Evolutionary conservation across 345 rosid genomes (phyloP).

Genomic region (Balakata baccata): DNA sequence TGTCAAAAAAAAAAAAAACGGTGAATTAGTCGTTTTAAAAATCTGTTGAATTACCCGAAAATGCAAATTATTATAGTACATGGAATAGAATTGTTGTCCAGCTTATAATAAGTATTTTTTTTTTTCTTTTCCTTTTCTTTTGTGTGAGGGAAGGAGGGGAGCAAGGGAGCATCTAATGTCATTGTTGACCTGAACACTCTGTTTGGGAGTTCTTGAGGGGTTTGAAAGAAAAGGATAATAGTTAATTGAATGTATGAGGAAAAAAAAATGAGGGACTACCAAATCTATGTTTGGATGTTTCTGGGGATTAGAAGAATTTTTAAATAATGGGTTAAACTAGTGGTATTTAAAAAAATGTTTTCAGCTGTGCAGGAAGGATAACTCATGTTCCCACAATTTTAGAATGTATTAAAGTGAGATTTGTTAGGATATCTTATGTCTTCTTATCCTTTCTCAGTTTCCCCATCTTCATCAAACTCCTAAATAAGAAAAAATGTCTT

Average conservation of each 20-base stretch:
- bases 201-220: not conserved
- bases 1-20: not conserved
- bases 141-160: not conserved
- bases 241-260: not conserved
- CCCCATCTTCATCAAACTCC: too few species aligned
- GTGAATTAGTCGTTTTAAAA: not conserved
- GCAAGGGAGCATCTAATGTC: not conserved
- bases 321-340: not conserved
- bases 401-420: too few species aligned
- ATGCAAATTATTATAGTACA: not conserved
- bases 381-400: not conserved
- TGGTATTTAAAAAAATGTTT: not conserved
- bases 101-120: not conserved
- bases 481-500: too few species aligned
- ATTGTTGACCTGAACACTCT: not conserved
- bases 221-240: not conserved
- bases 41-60: not conserved
- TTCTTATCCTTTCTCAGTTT: too few species aligned
- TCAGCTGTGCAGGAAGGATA: not conserved
- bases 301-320: not conserved
- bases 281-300: not conserved
- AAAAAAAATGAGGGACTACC: not conserved
- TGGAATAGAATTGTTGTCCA: not conserved
- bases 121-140: not conserved
- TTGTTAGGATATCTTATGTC: too few species aligned